These are phyloP conservation scores for Globisporangium barbulae DNA, from an alignment of 352 stramenopile species.

Conservation along the genomic window DNA sequence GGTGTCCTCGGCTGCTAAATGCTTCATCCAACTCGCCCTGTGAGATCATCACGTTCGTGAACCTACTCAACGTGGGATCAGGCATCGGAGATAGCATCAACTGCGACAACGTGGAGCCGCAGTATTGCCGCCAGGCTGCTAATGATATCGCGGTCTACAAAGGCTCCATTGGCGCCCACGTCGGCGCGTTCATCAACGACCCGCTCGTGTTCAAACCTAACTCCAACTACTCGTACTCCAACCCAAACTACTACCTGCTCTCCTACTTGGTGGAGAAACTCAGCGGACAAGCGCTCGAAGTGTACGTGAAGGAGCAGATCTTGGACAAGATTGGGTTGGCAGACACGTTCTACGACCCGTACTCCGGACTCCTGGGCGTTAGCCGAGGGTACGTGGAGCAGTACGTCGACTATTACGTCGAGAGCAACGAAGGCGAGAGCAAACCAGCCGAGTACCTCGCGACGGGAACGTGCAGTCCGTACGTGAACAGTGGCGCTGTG, in stretches of 20 bases:
- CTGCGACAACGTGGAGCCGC: constrained; percentile 25
- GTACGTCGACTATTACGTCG: constrained; percentile 50
- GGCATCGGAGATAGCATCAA: constrained; percentile 31
- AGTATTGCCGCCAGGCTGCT: constrained; percentile 7
- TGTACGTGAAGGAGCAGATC: constrained; percentile 45
- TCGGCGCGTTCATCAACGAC: constrained; percentile 46
- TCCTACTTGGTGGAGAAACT: constrained; percentile 61
- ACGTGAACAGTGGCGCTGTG: constrained; percentile 27
- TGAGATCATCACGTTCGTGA: constrained; percentile 49
- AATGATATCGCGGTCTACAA: constrained; percentile 25
- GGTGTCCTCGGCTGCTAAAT: constrained; percentile 34
- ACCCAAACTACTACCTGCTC: constrained; percentile 49
- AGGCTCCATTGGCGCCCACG: constrained; percentile 26
- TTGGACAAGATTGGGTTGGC: constrained; percentile 28
- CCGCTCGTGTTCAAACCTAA: constrained; percentile 50
- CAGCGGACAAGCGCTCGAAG: constrained; percentile 32
- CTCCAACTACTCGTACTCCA: constrained; percentile 47
- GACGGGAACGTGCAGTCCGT: constrained; percentile 49
- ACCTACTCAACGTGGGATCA: constrained; percentile 58
- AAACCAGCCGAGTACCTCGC: constrained; percentile 20
- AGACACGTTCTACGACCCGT: constrained; percentile 47
- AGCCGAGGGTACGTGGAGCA: constrained; percentile 37
- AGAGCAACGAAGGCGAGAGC: constrained; percentile 6
- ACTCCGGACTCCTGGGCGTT: constrained; percentile 24
- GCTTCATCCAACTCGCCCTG: constrained; percentile 20